Evolutionary conservation across 2,329 filamentous ascomycete species (phyloP), one percentile per base, ranked within the genome.

Genomic region (Fusarium praegraminearum): DNA sequence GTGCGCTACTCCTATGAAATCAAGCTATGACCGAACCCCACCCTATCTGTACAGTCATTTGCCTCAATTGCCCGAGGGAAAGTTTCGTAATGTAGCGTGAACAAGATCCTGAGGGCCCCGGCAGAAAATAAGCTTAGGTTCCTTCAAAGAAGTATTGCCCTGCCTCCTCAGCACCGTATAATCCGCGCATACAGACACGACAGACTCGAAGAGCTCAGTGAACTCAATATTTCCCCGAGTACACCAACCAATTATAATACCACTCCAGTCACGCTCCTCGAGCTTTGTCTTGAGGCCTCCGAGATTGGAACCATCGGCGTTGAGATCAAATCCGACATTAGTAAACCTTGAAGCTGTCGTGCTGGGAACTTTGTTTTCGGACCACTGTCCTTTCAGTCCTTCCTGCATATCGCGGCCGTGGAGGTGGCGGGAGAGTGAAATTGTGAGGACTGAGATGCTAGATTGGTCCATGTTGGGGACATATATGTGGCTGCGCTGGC

Each of bases 121-220:
- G 15, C 59, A 68, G 8, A 68, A 68, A 1, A 68, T 68, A 1
- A 68, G 64, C 22, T 36, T 68, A 0, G 65, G 64, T 11, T 68
- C 47, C 7, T 28, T 32, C 3, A 13, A 12, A 2, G 22, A 38
- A 2, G 1, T 1, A 7, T 51, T 9, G 1, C 38, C 49, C 13
- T 55, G 49, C 44, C 32, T 68, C 9, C 7, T 46, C 12, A 49
- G 18, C 1, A 59, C 52, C 1, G 51, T n/a, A 7, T 59, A 30
- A 26, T 68, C 44, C 7, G 47, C 30, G 2, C 58, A 68, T 28
- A 36, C 3, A 3, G 15, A 3, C 13, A 68, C 30, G 5, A 44
- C 35, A 0, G 64, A 16, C 9, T 67, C 64, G 0, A 67, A 67
- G 1, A 67, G 44, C 2, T 68, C 65, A 1, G 65, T 67, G 5